Evolutionary conservation across 2,329 filamentous ascomycete genomes (phyloP).

Genomic region (Nigrospora osmanthi): DNA sequence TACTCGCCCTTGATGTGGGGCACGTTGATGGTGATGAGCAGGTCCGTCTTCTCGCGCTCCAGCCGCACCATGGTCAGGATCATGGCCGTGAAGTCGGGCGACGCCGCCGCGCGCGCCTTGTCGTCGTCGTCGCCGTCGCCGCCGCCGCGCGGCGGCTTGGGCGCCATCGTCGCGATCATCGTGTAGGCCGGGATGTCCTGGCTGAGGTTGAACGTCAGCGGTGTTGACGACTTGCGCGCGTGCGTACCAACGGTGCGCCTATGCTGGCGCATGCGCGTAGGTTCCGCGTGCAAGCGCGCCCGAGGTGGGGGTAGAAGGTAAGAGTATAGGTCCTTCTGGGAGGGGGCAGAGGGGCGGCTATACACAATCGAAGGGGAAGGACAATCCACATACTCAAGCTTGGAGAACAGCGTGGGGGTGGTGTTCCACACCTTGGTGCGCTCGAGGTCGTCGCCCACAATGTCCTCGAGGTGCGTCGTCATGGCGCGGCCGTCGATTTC

Average conservation of each 20-base stretch:
- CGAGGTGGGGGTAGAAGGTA: constrained; percentile 2
- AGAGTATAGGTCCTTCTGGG: background rate
- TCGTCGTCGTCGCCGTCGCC: constrained; percentile 16
- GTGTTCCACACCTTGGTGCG: constrained; percentile 60
- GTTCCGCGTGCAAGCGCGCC: no score
- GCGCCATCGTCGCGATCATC: constrained; percentile 58
- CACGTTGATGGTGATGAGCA: constrained; percentile 82
- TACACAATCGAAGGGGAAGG: background rate
- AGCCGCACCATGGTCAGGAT: constrained; percentile 72
- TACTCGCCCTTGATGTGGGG: constrained; percentile 74
- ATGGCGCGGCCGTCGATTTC: constrained; percentile 64
- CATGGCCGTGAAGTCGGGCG: constrained; percentile 62
- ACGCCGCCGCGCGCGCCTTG: constrained; percentile 31
- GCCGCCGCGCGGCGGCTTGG: constrained; percentile 24
- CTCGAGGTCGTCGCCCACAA: constrained; percentile 57
- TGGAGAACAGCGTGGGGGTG: constrained; percentile 50
- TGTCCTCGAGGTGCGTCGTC: constrained; percentile 60
- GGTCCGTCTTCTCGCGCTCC: constrained; percentile 66
- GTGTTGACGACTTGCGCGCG: no score
- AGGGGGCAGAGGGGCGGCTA: background rate
- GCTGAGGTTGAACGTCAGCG: constrained; percentile 17
- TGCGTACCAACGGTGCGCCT: no score
- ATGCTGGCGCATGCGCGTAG: no score
- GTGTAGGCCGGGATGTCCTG: constrained; percentile 55
- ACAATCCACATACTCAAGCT: constrained; percentile 37